Conservation (phyloP, 768 basidiomycete genomes). For the Phanerochaete sordida region DNA sequence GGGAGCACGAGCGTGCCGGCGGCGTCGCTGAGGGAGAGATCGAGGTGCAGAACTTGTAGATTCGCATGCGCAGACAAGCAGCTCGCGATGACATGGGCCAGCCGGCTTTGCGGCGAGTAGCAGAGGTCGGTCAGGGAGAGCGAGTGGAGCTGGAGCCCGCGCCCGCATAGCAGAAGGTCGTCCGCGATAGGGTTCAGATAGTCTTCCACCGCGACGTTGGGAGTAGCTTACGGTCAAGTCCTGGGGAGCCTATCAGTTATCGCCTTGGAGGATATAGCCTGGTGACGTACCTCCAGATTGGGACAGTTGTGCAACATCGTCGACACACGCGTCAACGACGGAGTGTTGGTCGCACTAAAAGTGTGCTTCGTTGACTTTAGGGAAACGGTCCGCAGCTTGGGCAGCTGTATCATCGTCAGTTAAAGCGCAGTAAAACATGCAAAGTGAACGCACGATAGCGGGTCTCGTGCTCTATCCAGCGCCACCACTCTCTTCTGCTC, state of each 20-base stretch:
- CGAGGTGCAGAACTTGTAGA: constrained; percentile 54
- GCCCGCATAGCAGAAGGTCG: constrained; percentile 52
- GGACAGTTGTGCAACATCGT: constrained; percentile 53
- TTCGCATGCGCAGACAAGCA: constrained; percentile 53
- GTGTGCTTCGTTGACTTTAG: constrained; percentile 50
- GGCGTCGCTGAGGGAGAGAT: constrained; percentile 31
- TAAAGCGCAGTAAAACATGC: too few species aligned
- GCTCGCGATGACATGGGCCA: constrained; percentile 37
- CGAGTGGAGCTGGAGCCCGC: constrained; percentile 52
- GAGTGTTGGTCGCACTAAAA: constrained; percentile 54
- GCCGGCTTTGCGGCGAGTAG: constrained; percentile 36
- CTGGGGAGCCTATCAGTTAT: constrained; percentile 1
- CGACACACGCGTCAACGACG: constrained; percentile 46
- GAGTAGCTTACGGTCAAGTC: constrained; percentile 43
- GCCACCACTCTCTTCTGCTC: too few species aligned
- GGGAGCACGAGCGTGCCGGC: constrained; percentile 30
- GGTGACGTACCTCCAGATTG: constrained; percentile 56
- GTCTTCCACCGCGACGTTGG: constrained; percentile 30
- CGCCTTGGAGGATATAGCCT: not conserved
- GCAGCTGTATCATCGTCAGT: too few species aligned
- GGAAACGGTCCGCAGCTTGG: constrained; percentile 38
- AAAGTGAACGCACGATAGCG: too few species aligned
- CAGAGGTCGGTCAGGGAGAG: constrained; percentile 53
- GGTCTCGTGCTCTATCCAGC: too few species aligned
- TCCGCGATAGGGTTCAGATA: constrained; percentile 39